A percentile compares a stretch with the other conserved stretches of the same genome.
Conservation (phyloP, 192 early-diverging fungal genomes). For the Linnemannia exigua region DNA sequence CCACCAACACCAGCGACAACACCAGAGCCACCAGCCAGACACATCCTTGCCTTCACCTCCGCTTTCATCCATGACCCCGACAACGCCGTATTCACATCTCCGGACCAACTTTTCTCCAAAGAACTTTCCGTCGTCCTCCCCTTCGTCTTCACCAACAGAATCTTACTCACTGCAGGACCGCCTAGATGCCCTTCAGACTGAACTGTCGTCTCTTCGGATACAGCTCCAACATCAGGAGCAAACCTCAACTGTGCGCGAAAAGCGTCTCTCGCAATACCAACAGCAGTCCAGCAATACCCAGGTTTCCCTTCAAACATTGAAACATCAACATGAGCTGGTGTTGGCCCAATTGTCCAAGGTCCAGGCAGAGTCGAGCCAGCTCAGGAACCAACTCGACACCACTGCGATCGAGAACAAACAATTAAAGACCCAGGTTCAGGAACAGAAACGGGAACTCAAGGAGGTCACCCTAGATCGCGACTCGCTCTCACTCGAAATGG, state of each 20-base stretch:
- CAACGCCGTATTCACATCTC: background rate
- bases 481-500: slow-evolving; percentile 43
- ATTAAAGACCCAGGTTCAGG: slow-evolving; percentile 13
- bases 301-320: slow-evolving; percentile 25
- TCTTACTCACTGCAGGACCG: slow-evolving; percentile 16
- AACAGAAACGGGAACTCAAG: slow-evolving; percentile 25
- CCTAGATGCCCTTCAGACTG: slow-evolving; percentile 30
- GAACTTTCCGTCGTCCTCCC: background rate
- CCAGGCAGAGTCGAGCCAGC: slow-evolving; percentile 12
- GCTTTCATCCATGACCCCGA: slow-evolving; percentile 12
- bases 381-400: slow-evolving; percentile 5
- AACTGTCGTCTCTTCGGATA: slow-evolving; percentile 21
- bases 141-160: background rate
- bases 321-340: slow-evolving; percentile 37
- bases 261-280: slow-evolving; percentile 37
- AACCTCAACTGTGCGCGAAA: slow-evolving; percentile 27
- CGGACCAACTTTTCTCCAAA: background rate
- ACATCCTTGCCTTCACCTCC: slow-evolving; percentile 4
- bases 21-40: background rate
- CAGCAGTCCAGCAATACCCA: slow-evolving; percentile 30
- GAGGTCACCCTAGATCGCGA: slow-evolving; percentile 39
- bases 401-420: background rate
- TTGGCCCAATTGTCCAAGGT: slow-evolving; percentile 22
- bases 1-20: too few species aligned
- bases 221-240: slow-evolving; percentile 22